Evolutionary conservation across 345 rosid species (phyloP), one percentile per base, ranked within the genome.

Genomic region (Kandelia obovata): DNA sequence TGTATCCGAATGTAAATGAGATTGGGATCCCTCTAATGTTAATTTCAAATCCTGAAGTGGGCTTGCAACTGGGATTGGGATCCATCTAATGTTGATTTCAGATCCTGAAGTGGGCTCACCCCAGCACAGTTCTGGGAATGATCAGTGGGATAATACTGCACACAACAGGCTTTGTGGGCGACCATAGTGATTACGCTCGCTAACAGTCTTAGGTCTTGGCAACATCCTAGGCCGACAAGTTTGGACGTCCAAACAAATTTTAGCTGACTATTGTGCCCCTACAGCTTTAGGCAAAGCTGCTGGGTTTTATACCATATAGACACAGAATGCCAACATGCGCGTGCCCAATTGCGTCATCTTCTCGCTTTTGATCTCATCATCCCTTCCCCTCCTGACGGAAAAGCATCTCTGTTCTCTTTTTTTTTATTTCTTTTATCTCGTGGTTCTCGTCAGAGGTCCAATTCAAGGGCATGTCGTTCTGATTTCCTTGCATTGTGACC

Each of bases 291-390:
- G 71, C 79, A 86, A 80, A 74, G 82, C 82, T 69, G 78, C 71
- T 15, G 59, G 10, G 23, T 16, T 31, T 31, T 19, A 34, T 34
- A 34, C 1, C 1, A 7, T 34, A 1, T 34, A 20, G 8, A 55
- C 37, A 28, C 49, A 26, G 76, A 7, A 11, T 61, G 72, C 70
- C 71, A 68, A 80, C 70, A 77, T 56, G 47, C 80, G 91, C 96
- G 85, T 87, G 92, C 89, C 79, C 68, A 64, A 47, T 60, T 67
- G 71, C 86, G 77, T 83, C 89, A 81, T 72, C 83, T 26, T 79
- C 82, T 57, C 73, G 3, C 27, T 61, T 65, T 72, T 60, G 49
- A 65, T 74, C 70, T 70, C 65, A 23, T 5, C 25, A 28, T 13
- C 25, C 52, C 58, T 28, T 49, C 57, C 19, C 25, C 58, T 51